These are phyloP conservation scores for Nothomitra cinnamomea DNA, from an alignment of 2,329 filamentous ascomycete species.

Conservation along the genomic window DNA sequence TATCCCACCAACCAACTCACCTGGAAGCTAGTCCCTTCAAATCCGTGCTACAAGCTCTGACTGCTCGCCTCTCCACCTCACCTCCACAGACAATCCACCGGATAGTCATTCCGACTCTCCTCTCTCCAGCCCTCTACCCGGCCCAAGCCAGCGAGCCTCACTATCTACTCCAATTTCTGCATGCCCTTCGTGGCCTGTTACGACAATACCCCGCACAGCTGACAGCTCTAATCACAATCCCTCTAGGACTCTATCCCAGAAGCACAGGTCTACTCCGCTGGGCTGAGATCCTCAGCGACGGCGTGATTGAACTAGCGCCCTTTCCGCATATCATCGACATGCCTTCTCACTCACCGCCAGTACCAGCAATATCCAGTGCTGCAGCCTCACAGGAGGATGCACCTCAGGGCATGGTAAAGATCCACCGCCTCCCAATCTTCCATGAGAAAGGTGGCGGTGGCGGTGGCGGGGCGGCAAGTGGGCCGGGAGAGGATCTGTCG, in stretches of 20 bases:
- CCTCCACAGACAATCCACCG: constrained; percentile 53
- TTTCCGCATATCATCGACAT: constrained; percentile 42
- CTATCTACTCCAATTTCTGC: constrained; percentile 64
- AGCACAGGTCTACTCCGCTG: constrained; percentile 60
- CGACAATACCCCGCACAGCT: constrained; percentile 47
- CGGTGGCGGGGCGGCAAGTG: constrained; percentile 44
- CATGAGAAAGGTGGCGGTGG: constrained; percentile 79
- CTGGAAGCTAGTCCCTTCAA: constrained; percentile 38
- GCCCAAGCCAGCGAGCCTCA: constrained; percentile 51
- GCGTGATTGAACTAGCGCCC: constrained; percentile 67
- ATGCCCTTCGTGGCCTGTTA: constrained; percentile 58
- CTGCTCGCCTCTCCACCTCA: constrained; percentile 25
- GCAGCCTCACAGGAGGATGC: constrained; percentile 50
- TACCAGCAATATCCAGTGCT: constrained; percentile 31
- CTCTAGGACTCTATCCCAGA: constrained; percentile 64
- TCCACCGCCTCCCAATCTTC: constrained; percentile 68
- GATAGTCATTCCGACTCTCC: constrained; percentile 65
- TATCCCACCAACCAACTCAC: constrained; percentile 25
- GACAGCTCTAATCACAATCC: constrained; percentile 59
- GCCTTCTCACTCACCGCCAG: constrained; percentile 21
- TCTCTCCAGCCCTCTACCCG: constrained; percentile 75
- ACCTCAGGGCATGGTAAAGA: constrained; percentile 69
- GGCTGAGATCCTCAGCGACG: constrained; percentile 73
- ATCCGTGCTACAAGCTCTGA: constrained; percentile 35
- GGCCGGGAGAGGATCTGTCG: constrained; percentile 67